Base-by-base conservation (phyloP, 257 asterid species). In the Coffea eugenioides region DNA sequence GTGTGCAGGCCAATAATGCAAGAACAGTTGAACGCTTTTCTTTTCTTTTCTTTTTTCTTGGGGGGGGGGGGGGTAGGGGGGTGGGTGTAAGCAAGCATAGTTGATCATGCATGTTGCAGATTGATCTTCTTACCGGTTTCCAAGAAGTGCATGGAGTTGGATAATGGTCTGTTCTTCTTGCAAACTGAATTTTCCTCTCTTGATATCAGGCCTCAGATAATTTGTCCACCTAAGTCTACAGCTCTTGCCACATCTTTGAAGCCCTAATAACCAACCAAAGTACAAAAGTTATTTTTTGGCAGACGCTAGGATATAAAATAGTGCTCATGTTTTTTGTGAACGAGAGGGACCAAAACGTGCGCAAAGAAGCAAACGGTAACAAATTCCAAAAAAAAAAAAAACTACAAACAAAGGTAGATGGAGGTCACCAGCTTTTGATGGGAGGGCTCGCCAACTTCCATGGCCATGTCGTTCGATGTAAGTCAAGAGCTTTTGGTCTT, bases 141-240 rank as follows among this genome's bases (percentile, higher is more conserved):
- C 88, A 64, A 83, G 81, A 77, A 85, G 81, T 59, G 86, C 85
- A 75, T 85, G 88, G 51, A 83, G 86, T 61, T 82, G 88, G 69
- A 85, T 80, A 39, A 83, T 85, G 62, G 81, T 80, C 70, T 78
- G 84, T n/a, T 85, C 84, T 69, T 85, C 86, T 41, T 52, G 79
- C 69, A 57, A 74, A 36, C 80, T 79, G 51, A 85, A 82, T 65
- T 82, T 76, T 5, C 88, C 85, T 61, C 84, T 82, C 78, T 83
- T 80, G 6, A 74, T 80, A 59, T 80, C 86, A 8, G 85, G 86
- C 9, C 86, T 80, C 2, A 80, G 79, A 80, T 85, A 80, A 11
- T 82, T 80, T 14, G 59, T 79, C 88, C 88, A 85, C 48, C 86
- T 72, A 4, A 85, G 73, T 43, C 86, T 77, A 48, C 86, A 80